Evolutionary conservation across 2,329 filamentous ascomycete species (phyloP).

Genomic region (Coniella lustricola): DNA sequence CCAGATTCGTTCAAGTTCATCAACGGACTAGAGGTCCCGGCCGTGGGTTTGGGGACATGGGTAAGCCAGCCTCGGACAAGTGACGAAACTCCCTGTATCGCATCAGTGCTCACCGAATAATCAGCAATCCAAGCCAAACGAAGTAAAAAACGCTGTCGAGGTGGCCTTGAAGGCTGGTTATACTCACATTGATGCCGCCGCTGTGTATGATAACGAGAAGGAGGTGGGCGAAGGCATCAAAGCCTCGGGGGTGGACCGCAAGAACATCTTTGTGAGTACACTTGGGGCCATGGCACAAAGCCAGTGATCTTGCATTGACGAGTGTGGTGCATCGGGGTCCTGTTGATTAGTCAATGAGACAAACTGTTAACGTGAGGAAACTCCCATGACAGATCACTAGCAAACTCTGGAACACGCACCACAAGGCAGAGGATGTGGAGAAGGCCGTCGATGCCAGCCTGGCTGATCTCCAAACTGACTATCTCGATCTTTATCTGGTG

Average conservation of each 20-base stretch:
- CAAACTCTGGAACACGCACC: conserved; percentile 49
- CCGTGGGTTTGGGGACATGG: conserved; percentile 15
- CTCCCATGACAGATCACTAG: conserved; percentile 31
- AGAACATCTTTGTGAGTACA: conserved; percentile 23
- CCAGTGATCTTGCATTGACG: too few species aligned
- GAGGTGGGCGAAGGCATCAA: conserved; percentile 29
- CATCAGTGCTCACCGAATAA: background rate
- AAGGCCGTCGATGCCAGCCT: conserved; percentile 34
- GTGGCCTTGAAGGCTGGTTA: conserved; percentile 30
- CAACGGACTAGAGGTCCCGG: conserved; percentile 6
- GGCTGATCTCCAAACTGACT: conserved; percentile 35
- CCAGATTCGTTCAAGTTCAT: conserved; percentile 11
- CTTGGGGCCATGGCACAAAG: too few species aligned
- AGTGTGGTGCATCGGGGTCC: too few species aligned
- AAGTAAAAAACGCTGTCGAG: conserved; percentile 43
- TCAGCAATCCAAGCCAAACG: conserved; percentile 38
- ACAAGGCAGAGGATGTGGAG: conserved; percentile 35
- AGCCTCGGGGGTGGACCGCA: conserved; percentile 25
- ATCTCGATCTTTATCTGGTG: conserved; percentile 37
- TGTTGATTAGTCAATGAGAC: too few species aligned
- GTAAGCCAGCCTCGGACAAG: background rate
- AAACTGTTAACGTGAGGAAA: background rate
- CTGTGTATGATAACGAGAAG: conserved; percentile 28
- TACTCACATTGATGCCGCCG: conserved; percentile 34
- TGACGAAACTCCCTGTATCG: background rate